A percentile compares a stretch with the other conserved stretches of the same genome.
Evolutionary conservation across 768 basidiomycete genomes (phyloP).

Genomic region (Hygrophoropsis aurantiaca): DNA sequence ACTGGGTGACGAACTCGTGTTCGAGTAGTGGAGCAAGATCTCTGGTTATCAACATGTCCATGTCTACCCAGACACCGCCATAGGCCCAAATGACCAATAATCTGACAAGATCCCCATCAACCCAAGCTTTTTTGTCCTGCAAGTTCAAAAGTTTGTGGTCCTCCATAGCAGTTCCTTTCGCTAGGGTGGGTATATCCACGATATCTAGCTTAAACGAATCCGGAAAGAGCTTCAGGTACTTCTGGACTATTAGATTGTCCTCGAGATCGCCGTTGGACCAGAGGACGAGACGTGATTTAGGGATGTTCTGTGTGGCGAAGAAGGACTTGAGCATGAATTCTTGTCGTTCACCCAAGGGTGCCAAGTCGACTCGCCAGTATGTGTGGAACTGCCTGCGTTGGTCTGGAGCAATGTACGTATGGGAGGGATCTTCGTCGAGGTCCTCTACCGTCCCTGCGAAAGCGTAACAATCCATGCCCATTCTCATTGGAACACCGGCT

Average conservation of each 20-base stretch:
- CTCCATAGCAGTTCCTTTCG: conserved; percentile 75
- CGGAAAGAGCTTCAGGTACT: conserved; percentile 64
- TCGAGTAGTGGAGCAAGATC: conserved; percentile 84
- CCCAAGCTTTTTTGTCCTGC: conserved; percentile 81
- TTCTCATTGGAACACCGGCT: conserved; percentile 72
- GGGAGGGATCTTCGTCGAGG: conserved; percentile 7
- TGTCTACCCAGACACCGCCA: conserved; percentile 96
- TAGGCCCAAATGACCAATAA: conserved; percentile 83
- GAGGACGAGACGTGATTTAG: conserved; percentile 67
- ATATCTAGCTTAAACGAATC: conserved; percentile 66
- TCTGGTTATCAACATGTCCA: conserved; percentile 91
- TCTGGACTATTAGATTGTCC: conserved; percentile 52
- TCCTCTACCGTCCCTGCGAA: conserved; percentile 78
- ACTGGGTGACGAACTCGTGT: conserved; percentile 96
- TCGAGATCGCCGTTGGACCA: conserved; percentile 89
- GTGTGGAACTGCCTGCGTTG: conserved; percentile 77
- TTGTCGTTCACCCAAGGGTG: conserved; percentile 75
- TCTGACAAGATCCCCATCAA: conserved; percentile 92
- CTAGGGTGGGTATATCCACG: conserved; percentile 67
- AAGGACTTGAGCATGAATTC: conserved; percentile 90
- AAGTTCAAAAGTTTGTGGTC: conserved; percentile 58
- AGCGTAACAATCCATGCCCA: conserved; percentile 90
- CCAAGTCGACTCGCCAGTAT: conserved; percentile 91
- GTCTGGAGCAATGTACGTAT: conserved; percentile 30
- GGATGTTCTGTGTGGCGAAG: conserved; percentile 84